Evolutionary conservation across 306 rosid genomes (phyloP).

Genomic region (Arachis hypogaea): DNA sequence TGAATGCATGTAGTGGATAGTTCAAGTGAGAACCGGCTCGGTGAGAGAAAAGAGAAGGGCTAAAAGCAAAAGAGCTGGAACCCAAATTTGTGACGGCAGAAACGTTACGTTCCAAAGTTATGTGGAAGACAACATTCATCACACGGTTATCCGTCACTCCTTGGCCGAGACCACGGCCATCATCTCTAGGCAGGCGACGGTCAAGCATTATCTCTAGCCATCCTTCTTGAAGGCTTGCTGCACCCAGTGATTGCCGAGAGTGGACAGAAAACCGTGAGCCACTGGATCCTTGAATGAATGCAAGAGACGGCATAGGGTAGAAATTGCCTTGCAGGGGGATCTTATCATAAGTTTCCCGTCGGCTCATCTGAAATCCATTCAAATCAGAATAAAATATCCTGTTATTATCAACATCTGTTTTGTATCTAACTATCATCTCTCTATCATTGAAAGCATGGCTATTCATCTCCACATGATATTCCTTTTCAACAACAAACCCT

Average conservation of each 20-base stretch:
- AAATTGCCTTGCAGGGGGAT: slow-evolving; percentile 96
- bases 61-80: slow-evolving; percentile 58
- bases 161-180: slow-evolving; percentile 98
- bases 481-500: slow-evolving; percentile 82
- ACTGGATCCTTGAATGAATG: slow-evolving; percentile 78
- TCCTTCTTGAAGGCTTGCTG: slow-evolving; percentile 87
- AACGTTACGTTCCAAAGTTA: slow-evolving; percentile 67
- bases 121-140: slow-evolving; percentile 85
- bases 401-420: slow-evolving; percentile 79
- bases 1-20: slow-evolving; percentile 83
- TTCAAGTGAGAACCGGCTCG: slow-evolving; percentile 70
- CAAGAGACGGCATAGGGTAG: slow-evolving; percentile 94
- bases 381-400: slow-evolving; percentile 81
- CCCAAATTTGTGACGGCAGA: slow-evolving; percentile 58
- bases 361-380: slow-evolving; percentile 96
- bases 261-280: slow-evolving; percentile 92
- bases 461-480: slow-evolving; percentile 90
- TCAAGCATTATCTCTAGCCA: slow-evolving; percentile 98
- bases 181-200: slow-evolving; percentile 86
- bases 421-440: slow-evolving; percentile 89
- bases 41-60: slow-evolving; percentile 92
- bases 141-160: slow-evolving; percentile 95
- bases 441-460: slow-evolving; percentile 68
- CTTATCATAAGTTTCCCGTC: slow-evolving; percentile 91
- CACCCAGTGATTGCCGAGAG: slow-evolving; percentile 90